A percentile compares a stretch with the other conserved stretches of the same genome.
Evolutionary conservation across 2,329 filamentous ascomycete species (phyloP).

Genomic region (Botrytis elliptica): DNA sequence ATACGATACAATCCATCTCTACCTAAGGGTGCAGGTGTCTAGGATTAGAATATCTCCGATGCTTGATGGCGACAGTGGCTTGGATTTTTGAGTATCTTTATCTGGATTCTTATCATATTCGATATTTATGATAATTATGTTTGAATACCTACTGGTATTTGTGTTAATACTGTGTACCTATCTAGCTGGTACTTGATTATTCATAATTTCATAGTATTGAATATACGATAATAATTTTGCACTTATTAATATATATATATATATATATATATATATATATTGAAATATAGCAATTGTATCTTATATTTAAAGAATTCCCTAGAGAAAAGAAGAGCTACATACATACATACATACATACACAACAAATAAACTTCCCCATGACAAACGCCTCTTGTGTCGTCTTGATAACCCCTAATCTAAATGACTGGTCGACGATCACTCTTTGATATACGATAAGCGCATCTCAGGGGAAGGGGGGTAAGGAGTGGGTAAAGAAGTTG

Average conservation of each 20-base stretch:
- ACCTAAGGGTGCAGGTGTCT: neutral
- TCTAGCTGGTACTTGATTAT: no score
- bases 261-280: no score
- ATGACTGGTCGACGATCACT: neutral
- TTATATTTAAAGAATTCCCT: neutral
- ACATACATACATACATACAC: no score
- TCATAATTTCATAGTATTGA: no score
- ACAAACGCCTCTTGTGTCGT: neutral
- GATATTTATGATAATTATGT: neutral
- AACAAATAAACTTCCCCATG: neutral
- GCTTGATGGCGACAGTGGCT: constrained; percentile 4
- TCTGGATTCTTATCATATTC: neutral
- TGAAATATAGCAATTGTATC: neutral
- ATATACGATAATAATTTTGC: neutral
- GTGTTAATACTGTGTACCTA: no score
- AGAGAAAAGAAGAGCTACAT: neutral
- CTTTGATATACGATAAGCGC: neutral
- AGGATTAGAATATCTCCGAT: neutral
- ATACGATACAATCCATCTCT: no score
- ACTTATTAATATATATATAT: neutral
- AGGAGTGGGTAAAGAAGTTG: neutral
- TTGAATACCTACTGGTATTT: no score
- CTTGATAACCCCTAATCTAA: neutral
- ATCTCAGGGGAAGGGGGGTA: neutral
- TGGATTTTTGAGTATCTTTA: neutral